A percentile compares a stretch with the other conserved stretches of the same genome.
These are phyloP conservation scores for Hortiboletus campestris DNA, from an alignment of 768 basidiomycete genomes.

Conservation along the genomic window DNA sequence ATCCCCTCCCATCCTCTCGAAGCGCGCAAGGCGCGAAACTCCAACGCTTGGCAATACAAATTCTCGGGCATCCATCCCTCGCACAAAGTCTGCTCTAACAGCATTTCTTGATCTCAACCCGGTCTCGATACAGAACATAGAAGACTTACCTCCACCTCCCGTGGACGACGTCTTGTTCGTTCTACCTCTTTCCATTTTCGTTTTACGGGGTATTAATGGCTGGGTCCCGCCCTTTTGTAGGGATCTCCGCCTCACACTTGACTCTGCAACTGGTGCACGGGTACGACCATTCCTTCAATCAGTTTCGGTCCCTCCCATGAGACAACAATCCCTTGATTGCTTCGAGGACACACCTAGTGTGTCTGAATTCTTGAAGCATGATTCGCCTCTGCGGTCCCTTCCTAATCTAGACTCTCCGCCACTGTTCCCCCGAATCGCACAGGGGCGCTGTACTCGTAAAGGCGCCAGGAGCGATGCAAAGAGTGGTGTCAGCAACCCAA, in stretches of 20 bases:
- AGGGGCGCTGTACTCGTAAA: background rate
- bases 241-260: constrained; percentile 32
- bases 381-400: constrained; percentile 26
- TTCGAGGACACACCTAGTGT: constrained; percentile 17
- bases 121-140: constrained; percentile 31
- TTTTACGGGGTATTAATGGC: background rate
- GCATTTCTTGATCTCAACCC: constrained; percentile 21
- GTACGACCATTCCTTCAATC: constrained; percentile 31
- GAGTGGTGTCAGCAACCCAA: constrained; percentile 8
- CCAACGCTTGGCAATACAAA: constrained; percentile 37
- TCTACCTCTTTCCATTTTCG: background rate
- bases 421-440: constrained; percentile 41
- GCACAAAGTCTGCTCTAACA: constrained; percentile 20
- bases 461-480: background rate
- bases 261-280: constrained; percentile 22
- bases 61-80: constrained; percentile 28
- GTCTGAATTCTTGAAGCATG: constrained; percentile 30
- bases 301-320: constrained; percentile 17
- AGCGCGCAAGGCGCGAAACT: constrained; percentile 46
- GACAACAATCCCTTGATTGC: constrained; percentile 9
- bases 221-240: constrained; percentile 17
- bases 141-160: constrained; percentile 31
- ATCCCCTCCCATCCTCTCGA: constrained; percentile 43
- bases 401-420: constrained; percentile 39
- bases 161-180: constrained; percentile 43